These are phyloP conservation scores for Mrakia frigida DNA, from an alignment of 768 basidiomycete species.

Conservation along the genomic window DNA sequence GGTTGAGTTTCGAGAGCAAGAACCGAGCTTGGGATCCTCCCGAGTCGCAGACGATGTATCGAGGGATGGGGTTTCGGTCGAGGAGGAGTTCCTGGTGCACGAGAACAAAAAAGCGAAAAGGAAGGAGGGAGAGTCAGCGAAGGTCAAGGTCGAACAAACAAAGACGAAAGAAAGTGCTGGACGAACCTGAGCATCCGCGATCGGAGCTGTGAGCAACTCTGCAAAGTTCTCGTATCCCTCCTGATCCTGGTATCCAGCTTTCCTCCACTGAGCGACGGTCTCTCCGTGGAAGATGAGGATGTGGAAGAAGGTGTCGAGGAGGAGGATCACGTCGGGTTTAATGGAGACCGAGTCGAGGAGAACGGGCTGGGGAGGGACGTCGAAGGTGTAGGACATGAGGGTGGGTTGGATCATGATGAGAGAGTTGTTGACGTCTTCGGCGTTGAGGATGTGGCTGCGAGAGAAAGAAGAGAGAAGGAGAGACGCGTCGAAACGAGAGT, in stretches of 20 bases:
- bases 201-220: slow-evolving; percentile 78
- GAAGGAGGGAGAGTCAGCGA: slow-evolving; percentile 1
- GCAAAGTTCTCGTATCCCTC: slow-evolving; percentile 99
- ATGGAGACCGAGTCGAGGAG: slow-evolving; percentile 96
- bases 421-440: slow-evolving; percentile 98
- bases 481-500: too few relatives aligned
- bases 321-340: slow-evolving; percentile 89
- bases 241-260: slow-evolving; percentile 96
- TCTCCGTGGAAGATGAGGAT: slow-evolving; percentile 99
- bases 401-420: slow-evolving; percentile 99
- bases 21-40: slow-evolving; percentile 98
- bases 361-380: slow-evolving; percentile 80
- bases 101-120: not conserved
- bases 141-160: not conserved
- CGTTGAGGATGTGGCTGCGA: slow-evolving; percentile 80
- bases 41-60: slow-evolving; percentile 96
- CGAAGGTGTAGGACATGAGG: slow-evolving; percentile 96
- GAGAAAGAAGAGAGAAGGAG: not conserved
- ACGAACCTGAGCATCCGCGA: slow-evolving; percentile 77
- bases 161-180: not conserved
- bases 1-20: slow-evolving; percentile 90
- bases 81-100: slow-evolving; percentile 86
- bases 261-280: slow-evolving; percentile 94
- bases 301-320: slow-evolving; percentile 99
- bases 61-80: slow-evolving; percentile 93